A percentile compares a stretch with the other conserved stretches of the same genome.
Conservation (phyloP, 257 asterid species). For the Penstemon newberryi region DNA sequence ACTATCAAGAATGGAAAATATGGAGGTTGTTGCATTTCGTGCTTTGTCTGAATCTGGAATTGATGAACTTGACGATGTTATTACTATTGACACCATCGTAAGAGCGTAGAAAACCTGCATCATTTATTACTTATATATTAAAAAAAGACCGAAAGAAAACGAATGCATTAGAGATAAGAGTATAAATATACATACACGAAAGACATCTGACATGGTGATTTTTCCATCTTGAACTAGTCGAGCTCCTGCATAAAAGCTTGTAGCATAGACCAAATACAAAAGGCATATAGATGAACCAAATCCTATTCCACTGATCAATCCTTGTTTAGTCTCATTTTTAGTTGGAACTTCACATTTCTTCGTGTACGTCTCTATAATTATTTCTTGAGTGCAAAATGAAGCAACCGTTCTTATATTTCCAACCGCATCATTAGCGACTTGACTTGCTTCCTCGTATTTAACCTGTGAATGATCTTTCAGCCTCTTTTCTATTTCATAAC, state of each 20-base stretch:
- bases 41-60: constrained; percentile 68
- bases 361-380: constrained; percentile 49
- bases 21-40: constrained; percentile 55
- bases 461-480: constrained; percentile 34
- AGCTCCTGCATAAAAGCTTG: constrained; percentile 73
- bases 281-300: constrained; percentile 53
- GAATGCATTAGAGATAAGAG: not conserved
- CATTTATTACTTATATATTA: not conserved
- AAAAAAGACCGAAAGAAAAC: not conserved
- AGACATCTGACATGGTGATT: constrained; percentile 50
- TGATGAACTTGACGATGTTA: constrained; percentile 48
- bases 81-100: constrained; percentile 53
- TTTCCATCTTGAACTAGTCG: constrained; percentile 55
- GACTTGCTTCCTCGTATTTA: constrained; percentile 69
- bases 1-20: constrained; percentile 59
- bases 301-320: constrained; percentile 58
- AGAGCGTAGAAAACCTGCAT: constrained; percentile 67
- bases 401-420: constrained; percentile 71
- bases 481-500: not conserved
- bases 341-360: constrained; percentile 58
- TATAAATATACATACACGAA: constrained; percentile 45
- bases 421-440: constrained; percentile 71
- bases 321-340: constrained; percentile 47
- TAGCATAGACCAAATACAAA: constrained; percentile 51
- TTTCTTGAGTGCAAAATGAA: constrained; percentile 71